These are phyloP conservation scores for Pythium periplocum DNA, from an alignment of 352 stramenopile genomes.

Conservation along the genomic window DNA sequence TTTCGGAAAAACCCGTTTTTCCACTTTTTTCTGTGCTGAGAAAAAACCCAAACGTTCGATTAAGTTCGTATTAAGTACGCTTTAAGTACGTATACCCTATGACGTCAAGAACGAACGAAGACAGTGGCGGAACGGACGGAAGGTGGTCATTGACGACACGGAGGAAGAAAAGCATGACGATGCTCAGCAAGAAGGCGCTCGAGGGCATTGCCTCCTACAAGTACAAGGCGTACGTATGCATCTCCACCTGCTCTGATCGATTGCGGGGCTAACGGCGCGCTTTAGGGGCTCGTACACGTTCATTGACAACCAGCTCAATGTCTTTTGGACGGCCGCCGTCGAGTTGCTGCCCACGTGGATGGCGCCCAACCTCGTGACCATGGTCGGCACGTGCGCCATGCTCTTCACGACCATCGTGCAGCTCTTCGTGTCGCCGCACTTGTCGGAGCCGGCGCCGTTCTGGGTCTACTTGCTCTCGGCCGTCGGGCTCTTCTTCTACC, in stretches of 20 bases:
- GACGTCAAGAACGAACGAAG: too few relatives aligned
- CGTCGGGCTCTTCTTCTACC: slow-evolving; percentile 90
- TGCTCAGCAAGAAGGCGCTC: slow-evolving; percentile 72
- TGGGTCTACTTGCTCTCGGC: slow-evolving; percentile 78
- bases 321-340: slow-evolving; percentile 85
- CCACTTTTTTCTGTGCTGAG: too few relatives aligned
- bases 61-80: too few relatives aligned
- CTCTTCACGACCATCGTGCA: slow-evolving; percentile 75
- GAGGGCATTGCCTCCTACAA: slow-evolving; percentile 84
- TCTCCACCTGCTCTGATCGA: not conserved
- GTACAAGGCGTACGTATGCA: slow-evolving; percentile 75
- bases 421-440: slow-evolving; percentile 66
- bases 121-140: too few relatives aligned
- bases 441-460: slow-evolving; percentile 49
- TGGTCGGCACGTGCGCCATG: slow-evolving; percentile 79
- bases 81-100: too few relatives aligned
- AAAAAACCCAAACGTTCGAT: too few relatives aligned
- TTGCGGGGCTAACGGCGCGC: slow-evolving; percentile 1
- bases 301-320: slow-evolving; percentile 84
- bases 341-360: slow-evolving; percentile 84
- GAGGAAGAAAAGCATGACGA: slow-evolving; percentile 8
- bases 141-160: too few relatives aligned
- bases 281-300: slow-evolving; percentile 80
- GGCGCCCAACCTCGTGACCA: slow-evolving; percentile 89
- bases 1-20: too few relatives aligned